Percentiles rank a stretch among this genome's conserved stretches.
phyloP scores from a whole-genome alignment of 2,329 filamentous ascomycete species.

The Neonectria magnoliae region DNA sequence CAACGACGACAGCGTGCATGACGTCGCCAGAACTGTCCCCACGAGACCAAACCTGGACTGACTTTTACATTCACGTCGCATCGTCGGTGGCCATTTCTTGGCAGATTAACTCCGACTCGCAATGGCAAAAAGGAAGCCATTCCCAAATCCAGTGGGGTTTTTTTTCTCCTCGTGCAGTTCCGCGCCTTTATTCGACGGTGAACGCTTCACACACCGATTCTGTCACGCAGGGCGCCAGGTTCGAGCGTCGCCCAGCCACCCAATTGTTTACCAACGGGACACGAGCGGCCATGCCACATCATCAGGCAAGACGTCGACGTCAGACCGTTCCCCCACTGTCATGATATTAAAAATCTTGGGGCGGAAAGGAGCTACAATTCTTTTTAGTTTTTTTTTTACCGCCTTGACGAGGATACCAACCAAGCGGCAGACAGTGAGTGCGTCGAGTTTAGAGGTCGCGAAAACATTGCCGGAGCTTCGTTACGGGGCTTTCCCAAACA shows the following conservation, averaged over 20 bases:
- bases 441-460: background rate
- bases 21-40: constrained; percentile 14
- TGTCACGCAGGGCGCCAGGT: background rate
- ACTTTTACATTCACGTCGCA: background rate
- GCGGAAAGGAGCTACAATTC: background rate
- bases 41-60: background rate
- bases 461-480: background rate
- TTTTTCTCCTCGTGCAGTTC: background rate
- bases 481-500: background rate
- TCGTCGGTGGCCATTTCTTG: background rate
- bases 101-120: background rate
- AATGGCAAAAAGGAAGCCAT: background rate
- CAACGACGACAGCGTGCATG: constrained; percentile 7
- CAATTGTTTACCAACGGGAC: constrained; percentile 36
- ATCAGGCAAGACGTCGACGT: constrained; percentile 16
- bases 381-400: background rate
- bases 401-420: constrained; percentile 1
- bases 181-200: background rate
- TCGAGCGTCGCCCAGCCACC: constrained; percentile 41
- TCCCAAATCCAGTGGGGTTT: background rate
- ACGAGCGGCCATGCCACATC: constrained; percentile 34
- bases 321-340: constrained; percentile 6
- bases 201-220: background rate
- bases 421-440: constrained; percentile 20
- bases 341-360: constrained; percentile 12